These are phyloP conservation scores for Thalassiosira ordinaria DNA, from an alignment of 352 stramenopile species.

Conservation along the genomic window DNA sequence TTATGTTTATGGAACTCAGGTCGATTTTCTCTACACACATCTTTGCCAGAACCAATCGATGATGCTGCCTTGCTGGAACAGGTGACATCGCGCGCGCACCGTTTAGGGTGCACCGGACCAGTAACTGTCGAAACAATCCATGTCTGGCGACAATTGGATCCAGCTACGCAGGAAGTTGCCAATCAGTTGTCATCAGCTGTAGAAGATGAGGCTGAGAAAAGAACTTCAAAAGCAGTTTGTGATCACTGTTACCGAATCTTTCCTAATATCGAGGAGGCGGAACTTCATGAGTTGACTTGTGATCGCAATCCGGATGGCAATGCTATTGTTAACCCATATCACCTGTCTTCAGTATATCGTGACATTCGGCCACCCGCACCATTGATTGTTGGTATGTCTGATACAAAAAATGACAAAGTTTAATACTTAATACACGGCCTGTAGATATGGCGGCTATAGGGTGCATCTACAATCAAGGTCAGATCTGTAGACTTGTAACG, in stretches of 20 bases:
- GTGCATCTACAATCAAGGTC: too few species aligned
- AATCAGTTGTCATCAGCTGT: conserved; percentile 28
- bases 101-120: conserved; percentile 90
- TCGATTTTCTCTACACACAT: neutral
- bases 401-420: too few species aligned
- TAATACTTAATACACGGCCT: too few species aligned
- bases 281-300: conserved; percentile 59
- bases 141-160: conserved; percentile 35
- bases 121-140: conserved; percentile 89
- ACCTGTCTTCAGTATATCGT: conserved; percentile 65
- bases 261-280: conserved; percentile 37
- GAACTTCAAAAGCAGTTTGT: conserved; percentile 48
- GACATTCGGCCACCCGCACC: conserved; percentile 57
- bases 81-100: conserved; percentile 94
- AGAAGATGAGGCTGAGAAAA: conserved; percentile 32
- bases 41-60: conserved; percentile 89
- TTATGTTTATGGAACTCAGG: too few species aligned
- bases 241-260: conserved; percentile 68
- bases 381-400: conserved; percentile 19
- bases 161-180: conserved; percentile 25
- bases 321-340: conserved; percentile 50
- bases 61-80: conserved; percentile 94
- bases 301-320: conserved; percentile 58
- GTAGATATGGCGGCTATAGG: too few species aligned
- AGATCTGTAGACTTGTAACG: too few species aligned